Base-by-base conservation (phyloP, 169 alveolate species). In the Fabrea salina region DNA sequence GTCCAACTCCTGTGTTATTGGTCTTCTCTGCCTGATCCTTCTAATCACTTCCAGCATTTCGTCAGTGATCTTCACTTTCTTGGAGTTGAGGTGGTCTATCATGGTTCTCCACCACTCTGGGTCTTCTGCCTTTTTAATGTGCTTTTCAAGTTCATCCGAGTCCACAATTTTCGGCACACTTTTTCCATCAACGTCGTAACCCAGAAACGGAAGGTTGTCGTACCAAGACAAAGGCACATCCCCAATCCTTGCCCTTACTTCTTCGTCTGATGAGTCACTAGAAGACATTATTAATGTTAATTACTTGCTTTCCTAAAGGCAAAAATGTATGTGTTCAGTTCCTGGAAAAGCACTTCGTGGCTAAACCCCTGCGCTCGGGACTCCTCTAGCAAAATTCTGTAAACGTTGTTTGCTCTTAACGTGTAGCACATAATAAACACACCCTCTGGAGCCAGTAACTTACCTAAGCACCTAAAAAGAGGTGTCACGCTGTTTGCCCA, bases 71-170 rank as follows among this genome's bases (percentile, higher is more conserved):
- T 86, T 90, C 13, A 94, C 92, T 41, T 92, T 89, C 67, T 88
- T 75, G 58, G 96, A 92, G 84, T 96, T 97, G 75, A 95, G 88
- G 74, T 92, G 92, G 85, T 97, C 99, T 44, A 80, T 87, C 43
- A 97, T 89, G 39, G 93, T 94, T 61, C 97, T 83, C 98, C 98
- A 97, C 92, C 97, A 96, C 56, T 93, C 95, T 41, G 96, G 96
- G 82, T 96, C 97, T 44, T 95, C 95, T 33, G 96, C 82, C 78
- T 90, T 87, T 58, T 93, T 89, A 59, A 95, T 80, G 61, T 90
- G 88, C 59, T 92, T 95, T 39, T 57, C 77, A 32, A 85, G 54
- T 70, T 85, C 92, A 79, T 93, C 95, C 44, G 80, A 67, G 66
- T 92, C 89, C 30, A 80, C 75, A 41, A 77, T 58, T 79, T 93